Percentiles rank a stretch among this genome's conserved stretches.
These are phyloP conservation scores for Boletus vermiculosoides DNA, from an alignment of 768 basidiomycete genomes.

Conservation along the genomic window DNA sequence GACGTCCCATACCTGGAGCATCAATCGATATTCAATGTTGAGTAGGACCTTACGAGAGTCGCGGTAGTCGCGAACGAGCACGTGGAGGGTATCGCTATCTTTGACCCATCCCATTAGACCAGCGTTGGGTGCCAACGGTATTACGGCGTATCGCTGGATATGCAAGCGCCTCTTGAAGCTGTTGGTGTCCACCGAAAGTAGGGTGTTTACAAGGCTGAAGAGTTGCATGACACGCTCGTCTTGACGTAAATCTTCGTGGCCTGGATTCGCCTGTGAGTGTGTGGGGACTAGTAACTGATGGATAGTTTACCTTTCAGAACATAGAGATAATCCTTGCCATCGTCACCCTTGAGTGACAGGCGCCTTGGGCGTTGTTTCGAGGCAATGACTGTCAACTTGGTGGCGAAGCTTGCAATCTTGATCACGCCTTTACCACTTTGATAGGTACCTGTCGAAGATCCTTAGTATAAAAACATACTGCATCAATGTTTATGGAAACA, in stretches of 20 bases:
- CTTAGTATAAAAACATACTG: background rate
- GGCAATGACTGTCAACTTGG: slow-evolving; percentile 89
- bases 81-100: slow-evolving; percentile 93
- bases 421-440: slow-evolving; percentile 83
- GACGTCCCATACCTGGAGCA: slow-evolving; percentile 88
- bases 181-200: slow-evolving; percentile 88
- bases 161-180: slow-evolving; percentile 96
- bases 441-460: slow-evolving; percentile 68
- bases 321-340: slow-evolving; percentile 93
- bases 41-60: slow-evolving; percentile 95
- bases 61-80: slow-evolving; percentile 93
- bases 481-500: background rate
- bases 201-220: slow-evolving; percentile 93
- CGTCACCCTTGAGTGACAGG: slow-evolving; percentile 81
- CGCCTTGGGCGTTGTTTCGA: slow-evolving; percentile 97
- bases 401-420: slow-evolving; percentile 78
- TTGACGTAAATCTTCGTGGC: slow-evolving; percentile 98
- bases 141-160: slow-evolving; percentile 90
- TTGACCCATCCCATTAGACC: slow-evolving; percentile 95
- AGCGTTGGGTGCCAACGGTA: slow-evolving; percentile 92
- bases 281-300: background rate
- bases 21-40: slow-evolving; percentile 98
- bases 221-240: slow-evolving; percentile 99
- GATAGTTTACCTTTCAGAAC: slow-evolving; percentile 69
- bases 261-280: slow-evolving; percentile 38